These are phyloP conservation scores for Fusarium illudens DNA, from an alignment of 2,329 filamentous ascomycete species.

Conservation along the genomic window DNA sequence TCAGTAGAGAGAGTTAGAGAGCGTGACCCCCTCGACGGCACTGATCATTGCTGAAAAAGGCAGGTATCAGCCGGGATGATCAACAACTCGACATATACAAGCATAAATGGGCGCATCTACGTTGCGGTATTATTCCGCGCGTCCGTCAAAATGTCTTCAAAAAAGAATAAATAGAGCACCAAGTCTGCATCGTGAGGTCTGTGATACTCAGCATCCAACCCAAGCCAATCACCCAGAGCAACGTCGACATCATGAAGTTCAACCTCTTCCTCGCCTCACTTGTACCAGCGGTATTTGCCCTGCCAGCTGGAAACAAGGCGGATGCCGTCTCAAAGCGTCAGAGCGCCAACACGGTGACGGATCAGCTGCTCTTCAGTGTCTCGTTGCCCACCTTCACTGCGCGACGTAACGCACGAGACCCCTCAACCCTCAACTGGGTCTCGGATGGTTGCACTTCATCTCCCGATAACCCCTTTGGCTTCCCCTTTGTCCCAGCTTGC, in stretches of 20 bases:
- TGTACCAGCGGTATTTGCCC: constrained; percentile 36
- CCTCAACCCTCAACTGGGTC: constrained; percentile 51
- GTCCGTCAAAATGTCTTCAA: no score
- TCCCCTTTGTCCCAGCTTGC: constrained; percentile 56
- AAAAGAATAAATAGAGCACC: constrained; percentile 22
- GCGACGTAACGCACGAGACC: constrained; percentile 51
- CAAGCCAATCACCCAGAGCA: background rate
- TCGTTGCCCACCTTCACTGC: constrained; percentile 53
- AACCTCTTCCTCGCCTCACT: constrained; percentile 34
- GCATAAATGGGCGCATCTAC: background rate
- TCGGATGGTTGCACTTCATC: constrained; percentile 55
- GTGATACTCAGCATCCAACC: background rate
- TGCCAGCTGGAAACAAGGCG: constrained; percentile 22
- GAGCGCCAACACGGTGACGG: constrained; percentile 48
- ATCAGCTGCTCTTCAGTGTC: constrained; percentile 56
- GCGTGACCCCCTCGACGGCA: constrained; percentile 17
- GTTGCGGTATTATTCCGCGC: constrained; percentile 1
- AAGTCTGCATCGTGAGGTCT: background rate
- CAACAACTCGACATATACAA: background rate
- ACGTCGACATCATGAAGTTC: constrained; percentile 45
- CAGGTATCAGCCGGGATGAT: constrained; percentile 9
- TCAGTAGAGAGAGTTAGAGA: constrained; percentile 2
- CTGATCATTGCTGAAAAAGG: constrained; percentile 30
- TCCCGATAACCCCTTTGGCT: constrained; percentile 55
- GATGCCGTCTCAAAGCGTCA: constrained; percentile 31